Percentiles rank a stretch among this genome's conserved stretches.
Conservation (phyloP, 257 asterid genomes). For the Solanum peruvianum region DNA sequence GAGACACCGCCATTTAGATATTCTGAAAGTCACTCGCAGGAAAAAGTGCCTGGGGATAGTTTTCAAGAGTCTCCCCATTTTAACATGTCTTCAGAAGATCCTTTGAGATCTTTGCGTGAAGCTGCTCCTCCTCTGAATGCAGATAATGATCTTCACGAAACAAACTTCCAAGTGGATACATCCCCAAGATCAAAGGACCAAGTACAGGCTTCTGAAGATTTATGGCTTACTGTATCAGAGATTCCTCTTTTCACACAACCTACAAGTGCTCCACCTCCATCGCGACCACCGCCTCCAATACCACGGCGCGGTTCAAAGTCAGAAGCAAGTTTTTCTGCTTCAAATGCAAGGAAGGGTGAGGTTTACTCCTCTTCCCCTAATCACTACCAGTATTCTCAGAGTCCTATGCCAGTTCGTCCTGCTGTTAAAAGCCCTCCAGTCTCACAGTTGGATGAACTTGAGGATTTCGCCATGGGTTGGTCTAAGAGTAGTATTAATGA, state of each 20-base stretch:
- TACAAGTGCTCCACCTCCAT: slow-evolving; percentile 86
- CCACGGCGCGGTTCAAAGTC: slow-evolving; percentile 45
- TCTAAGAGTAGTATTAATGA: slow-evolving; percentile 31
- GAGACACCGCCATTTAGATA: slow-evolving; percentile 36
- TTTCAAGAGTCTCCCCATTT: slow-evolving; percentile 57
- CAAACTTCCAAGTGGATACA: slow-evolving; percentile 30
- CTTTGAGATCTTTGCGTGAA: slow-evolving; percentile 40
- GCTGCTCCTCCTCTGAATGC: slow-evolving; percentile 43
- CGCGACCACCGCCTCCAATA: slow-evolving; percentile 91
- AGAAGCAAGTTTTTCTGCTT: slow-evolving; percentile 34
- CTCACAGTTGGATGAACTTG: slow-evolving; percentile 87
- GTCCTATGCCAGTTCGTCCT: slow-evolving; percentile 34
- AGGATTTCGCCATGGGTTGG: slow-evolving; percentile 75
- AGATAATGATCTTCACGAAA: slow-evolving; percentile 18
- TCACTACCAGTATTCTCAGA: slow-evolving; percentile 37
- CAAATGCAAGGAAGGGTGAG: slow-evolving; percentile 48
- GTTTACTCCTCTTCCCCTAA: slow-evolving; percentile 41
- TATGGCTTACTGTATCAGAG: slow-evolving; percentile 88
- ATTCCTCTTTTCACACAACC: slow-evolving; percentile 88
- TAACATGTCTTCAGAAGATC: slow-evolving; percentile 58
- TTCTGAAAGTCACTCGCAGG: slow-evolving; percentile 39
- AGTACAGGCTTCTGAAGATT: slow-evolving; percentile 45
- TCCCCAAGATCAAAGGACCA: slow-evolving; percentile 48
- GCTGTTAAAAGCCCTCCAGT: slow-evolving; percentile 44
- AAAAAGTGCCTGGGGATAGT: slow-evolving; percentile 38